phyloP scores from a whole-genome alignment of 176 grass and related monocot genomes.

The Oryza meyeriana region DNA sequence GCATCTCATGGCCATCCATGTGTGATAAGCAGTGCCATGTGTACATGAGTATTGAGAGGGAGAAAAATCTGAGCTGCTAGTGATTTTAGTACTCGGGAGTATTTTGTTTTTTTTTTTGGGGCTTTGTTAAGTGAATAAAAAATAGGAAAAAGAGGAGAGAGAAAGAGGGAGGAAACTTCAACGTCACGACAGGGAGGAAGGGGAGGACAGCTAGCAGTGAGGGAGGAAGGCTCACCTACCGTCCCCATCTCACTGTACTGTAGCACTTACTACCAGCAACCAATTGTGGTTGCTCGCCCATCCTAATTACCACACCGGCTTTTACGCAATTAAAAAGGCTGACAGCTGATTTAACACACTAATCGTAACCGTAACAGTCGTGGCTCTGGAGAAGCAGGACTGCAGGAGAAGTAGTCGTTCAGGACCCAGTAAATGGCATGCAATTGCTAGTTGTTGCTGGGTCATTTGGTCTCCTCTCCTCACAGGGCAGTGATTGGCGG shows the following conservation, averaged over 20 bases:
- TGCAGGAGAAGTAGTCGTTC: background rate
- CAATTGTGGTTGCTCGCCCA: conserved; percentile 4
- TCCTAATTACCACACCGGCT: background rate
- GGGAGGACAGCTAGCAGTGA: conserved; percentile 81
- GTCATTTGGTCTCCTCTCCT: background rate
- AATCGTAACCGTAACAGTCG: background rate
- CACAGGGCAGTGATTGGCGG: background rate
- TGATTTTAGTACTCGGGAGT: too few relatives aligned
- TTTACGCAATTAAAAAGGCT: background rate
- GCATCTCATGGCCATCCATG: background rate
- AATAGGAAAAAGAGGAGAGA: background rate
- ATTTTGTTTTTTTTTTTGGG: background rate
- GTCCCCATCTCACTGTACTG: conserved; percentile 12
- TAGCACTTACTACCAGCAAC: conserved; percentile 15
- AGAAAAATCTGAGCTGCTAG: background rate
- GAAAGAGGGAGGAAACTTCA: conserved; percentile 57
- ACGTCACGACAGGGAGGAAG: conserved; percentile 76
- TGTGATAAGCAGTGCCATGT: conserved; percentile 4
- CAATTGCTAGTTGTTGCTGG: background rate
- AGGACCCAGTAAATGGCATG: background rate
- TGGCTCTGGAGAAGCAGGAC: too few relatives aligned
- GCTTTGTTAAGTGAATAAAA: background rate
- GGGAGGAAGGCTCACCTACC: conserved; percentile 66
- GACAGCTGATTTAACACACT: background rate
- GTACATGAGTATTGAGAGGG: background rate